Conservation (phyloP, 2,329 filamentous ascomycete species). For the Penicillium corylophilum region DNA sequence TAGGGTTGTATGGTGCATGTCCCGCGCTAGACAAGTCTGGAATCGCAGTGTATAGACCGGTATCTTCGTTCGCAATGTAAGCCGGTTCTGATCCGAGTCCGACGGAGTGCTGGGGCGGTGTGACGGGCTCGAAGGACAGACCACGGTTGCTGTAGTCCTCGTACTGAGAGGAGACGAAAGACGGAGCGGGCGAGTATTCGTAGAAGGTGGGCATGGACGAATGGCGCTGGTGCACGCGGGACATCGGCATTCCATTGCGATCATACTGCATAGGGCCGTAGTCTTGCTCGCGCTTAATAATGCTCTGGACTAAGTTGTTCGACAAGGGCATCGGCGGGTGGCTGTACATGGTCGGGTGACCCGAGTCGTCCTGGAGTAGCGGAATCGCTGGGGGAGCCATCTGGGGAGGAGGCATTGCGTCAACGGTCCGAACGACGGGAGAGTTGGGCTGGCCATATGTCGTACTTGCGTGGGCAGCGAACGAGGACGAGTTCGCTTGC, state of each 20-base stretch:
- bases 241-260: conserved; percentile 82
- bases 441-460: conserved; percentile 72
- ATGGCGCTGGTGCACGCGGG: conserved; percentile 83
- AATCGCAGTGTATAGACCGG: conserved; percentile 90
- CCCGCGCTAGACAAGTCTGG: conserved; percentile 75
- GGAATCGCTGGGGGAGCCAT: conserved; percentile 68
- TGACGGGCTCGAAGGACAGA: conserved; percentile 94
- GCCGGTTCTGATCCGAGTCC: conserved; percentile 82
- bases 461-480: conserved; percentile 73
- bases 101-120: conserved; percentile 85
- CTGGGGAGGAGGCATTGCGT: conserved; percentile 84
- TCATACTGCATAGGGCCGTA: conserved; percentile 83
- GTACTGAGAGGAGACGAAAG: conserved; percentile 97
- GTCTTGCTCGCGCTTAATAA: conserved; percentile 86
- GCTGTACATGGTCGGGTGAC: conserved; percentile 68
- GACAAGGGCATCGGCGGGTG: conserved; percentile 63
- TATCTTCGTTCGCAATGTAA: conserved; percentile 98
- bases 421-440: conserved; percentile 84
- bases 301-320: conserved; percentile 66
- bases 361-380: conserved; percentile 61
- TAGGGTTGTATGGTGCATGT: conserved; percentile 68
- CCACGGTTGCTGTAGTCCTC: conserved; percentile 97
- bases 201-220: conserved; percentile 98
- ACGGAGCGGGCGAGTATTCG: conserved; percentile 96
- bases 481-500: conserved; percentile 96